phyloP scores from a whole-genome alignment of 306 rosid genomes.

The Geum urbanum region DNA sequence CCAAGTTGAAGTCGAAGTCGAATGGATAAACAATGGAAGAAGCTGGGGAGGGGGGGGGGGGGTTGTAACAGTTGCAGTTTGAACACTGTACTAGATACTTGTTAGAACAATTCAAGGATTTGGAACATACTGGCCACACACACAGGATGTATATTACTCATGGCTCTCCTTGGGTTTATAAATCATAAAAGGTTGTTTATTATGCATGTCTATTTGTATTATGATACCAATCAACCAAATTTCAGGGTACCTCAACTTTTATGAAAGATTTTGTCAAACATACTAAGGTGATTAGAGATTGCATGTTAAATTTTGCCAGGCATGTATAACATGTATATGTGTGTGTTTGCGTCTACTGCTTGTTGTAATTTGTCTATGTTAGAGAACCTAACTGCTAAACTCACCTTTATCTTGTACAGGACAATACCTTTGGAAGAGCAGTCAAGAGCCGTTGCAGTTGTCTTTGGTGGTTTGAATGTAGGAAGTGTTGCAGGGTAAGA shows the following conservation, averaged over 20 bases:
- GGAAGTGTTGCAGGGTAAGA: slow-evolving; percentile 96
- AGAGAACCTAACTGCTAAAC: neutral
- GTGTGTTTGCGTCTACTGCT: neutral
- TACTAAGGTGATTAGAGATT: too few relatives aligned
- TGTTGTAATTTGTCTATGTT: neutral
- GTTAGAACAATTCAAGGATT: neutral
- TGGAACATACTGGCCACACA: neutral
- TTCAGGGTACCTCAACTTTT: too few relatives aligned
- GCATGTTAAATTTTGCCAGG: too few relatives aligned
- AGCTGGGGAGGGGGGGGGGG: too few relatives aligned
- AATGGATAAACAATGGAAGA: neutral
- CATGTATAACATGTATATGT: slow-evolving; percentile 47
- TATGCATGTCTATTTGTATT: neutral
- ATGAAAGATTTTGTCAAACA: too few relatives aligned
- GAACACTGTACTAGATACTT: neutral
- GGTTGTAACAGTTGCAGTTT: neutral
- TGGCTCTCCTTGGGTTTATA: neutral
- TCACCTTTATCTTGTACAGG: slow-evolving; percentile 42
- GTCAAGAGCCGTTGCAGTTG: slow-evolving; percentile 94
- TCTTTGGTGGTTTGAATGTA: slow-evolving; percentile 93
- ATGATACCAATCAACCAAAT: neutral
- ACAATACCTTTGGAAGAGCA: slow-evolving; percentile 91
- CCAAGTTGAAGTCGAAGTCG: neutral
- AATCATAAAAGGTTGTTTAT: neutral
- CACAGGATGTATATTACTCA: neutral